phyloP scores from a whole-genome alignment of 2,329 filamentous ascomycete species.

The Didymellaceae sp. region DNA sequence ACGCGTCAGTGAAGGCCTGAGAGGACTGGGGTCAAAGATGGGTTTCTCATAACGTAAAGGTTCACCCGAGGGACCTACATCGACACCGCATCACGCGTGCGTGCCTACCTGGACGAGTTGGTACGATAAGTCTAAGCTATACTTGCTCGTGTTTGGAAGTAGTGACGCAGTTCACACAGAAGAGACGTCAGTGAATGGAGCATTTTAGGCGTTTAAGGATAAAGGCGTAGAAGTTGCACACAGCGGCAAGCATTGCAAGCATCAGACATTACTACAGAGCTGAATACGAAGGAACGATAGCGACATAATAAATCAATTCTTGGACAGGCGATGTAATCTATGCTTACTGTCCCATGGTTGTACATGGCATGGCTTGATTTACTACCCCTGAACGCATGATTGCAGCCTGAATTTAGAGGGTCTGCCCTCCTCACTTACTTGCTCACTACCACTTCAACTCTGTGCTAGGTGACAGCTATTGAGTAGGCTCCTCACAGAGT shows the following conservation, averaged over 20 bases:
- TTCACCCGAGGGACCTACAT: background rate
- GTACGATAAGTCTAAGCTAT: background rate
- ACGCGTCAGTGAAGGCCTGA: slow-evolving; percentile 35
- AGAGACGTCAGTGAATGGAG: background rate
- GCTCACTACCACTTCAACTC: too few relatives aligned
- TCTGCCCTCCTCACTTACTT: too few relatives aligned
- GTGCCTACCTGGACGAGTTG: background rate
- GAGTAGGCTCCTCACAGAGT: too few relatives aligned
- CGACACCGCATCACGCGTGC: background rate
- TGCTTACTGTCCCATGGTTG: too few relatives aligned
- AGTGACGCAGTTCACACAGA: background rate
- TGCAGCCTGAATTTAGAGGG: too few relatives aligned
- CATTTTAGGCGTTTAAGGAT: slow-evolving; percentile 16
- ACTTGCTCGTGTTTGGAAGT: too few relatives aligned
- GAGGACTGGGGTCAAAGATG: slow-evolving; percentile 39
- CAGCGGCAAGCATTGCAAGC: background rate
- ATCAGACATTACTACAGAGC: background rate
- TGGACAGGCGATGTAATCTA: too few relatives aligned
- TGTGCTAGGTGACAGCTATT: too few relatives aligned
- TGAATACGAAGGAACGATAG: background rate
- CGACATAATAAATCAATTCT: background rate
- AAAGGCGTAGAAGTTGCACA: slow-evolving; percentile 12
- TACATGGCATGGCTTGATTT: too few relatives aligned
- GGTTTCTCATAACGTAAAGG: slow-evolving; percentile 30
- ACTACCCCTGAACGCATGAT: too few relatives aligned